Evolutionary conservation across 176 grass and related monocot species (phyloP), one percentile per base, ranked within the genome.

Genomic region (Oryza meridionalis): DNA sequence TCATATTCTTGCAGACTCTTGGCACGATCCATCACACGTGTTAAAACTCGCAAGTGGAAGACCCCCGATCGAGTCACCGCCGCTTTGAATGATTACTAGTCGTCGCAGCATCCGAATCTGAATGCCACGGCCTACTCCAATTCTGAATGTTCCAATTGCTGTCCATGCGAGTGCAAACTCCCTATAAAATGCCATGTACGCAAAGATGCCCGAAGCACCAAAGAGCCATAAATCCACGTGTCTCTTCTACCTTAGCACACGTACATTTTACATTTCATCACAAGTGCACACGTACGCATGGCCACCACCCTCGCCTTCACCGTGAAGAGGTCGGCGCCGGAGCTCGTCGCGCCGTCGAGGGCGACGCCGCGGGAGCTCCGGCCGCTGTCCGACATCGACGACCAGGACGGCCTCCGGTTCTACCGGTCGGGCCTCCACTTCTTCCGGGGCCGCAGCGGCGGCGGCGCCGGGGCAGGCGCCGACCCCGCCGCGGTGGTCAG

Each of bases 401-500:
- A 26, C 42, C 70, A 72, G 42, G 11, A 46, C 11, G 42, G 70
- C n/a, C 76, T 89, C 47, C 80, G 87, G 4, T 80, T 68, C 69
- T 79, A 84, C 73, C 81, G 67, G 0, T 83, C 80, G 17, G 44
- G 76, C 59, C 24, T 72, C 38, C 53, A 22, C 16, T 84, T 74
- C 62, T 79, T 80, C 58, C 76, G 75, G 0, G 5, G 32, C 35
- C 6, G 6, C 13, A 44, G 43, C 66, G 14, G 67, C 11, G 25
- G 38, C 43, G 65, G 0, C 40, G 65, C 24, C 0, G 66, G 37
- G 2, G 53, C 46, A 9, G 32, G n/a, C n/a, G n/a, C 6, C 10
- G 84, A 91, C 29, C 85, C 85, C 1, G 81, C 40, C n/a, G 10
- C 16, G 3, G 80, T 91, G 5, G 9, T 91, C 25, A 58, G 24